Evolutionary conservation across 495 filamentous ascomycete genomes (phyloP).

Genomic region (Chaetomidium leptoderma): DNA sequence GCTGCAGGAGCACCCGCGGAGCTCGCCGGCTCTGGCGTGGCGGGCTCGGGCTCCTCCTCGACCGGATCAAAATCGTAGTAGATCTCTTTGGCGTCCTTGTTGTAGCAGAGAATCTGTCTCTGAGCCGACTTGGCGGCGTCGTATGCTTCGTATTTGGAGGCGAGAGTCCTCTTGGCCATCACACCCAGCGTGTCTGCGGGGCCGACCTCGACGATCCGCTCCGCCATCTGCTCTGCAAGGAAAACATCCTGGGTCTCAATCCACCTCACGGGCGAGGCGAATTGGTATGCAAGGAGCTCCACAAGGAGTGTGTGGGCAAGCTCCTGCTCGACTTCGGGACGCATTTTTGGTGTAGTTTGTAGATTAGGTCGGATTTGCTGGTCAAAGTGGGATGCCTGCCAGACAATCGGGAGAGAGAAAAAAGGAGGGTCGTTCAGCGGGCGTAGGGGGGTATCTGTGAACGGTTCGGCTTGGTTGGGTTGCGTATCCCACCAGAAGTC

Average conservation of each 20-base stretch:
- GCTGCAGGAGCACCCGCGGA: constrained; percentile 45
- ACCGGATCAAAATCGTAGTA: constrained; percentile 98
- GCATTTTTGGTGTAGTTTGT: constrained; percentile 59
- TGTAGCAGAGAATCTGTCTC: constrained; percentile 97
- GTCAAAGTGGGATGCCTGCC: not conserved
- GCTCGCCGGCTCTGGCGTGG: constrained; percentile 46
- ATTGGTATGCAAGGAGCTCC: constrained; percentile 98
- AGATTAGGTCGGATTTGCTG: not conserved
- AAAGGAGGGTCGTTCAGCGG: constrained; percentile 7
- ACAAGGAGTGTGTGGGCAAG: constrained; percentile 95
- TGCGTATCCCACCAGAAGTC: not conserved
- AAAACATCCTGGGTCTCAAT: constrained; percentile 99
- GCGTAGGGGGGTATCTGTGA: constrained; percentile 14
- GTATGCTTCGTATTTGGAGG: constrained; percentile 97
- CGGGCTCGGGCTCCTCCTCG: constrained; percentile 75
- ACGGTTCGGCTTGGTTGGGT: constrained; percentile 1
- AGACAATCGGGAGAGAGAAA: not conserved
- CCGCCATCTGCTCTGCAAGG: constrained; percentile 88
- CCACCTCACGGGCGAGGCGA: constrained; percentile 97
- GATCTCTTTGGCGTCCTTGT: constrained; percentile 98
- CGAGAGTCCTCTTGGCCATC: constrained; percentile 94
- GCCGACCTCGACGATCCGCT: constrained; percentile 96
- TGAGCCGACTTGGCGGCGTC: constrained; percentile 94
- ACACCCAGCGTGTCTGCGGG: constrained; percentile 96
- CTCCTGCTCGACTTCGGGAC: constrained; percentile 97